Percentiles rank a stretch among this genome's conserved stretches.
These are phyloP conservation scores for Reticulascus tulasneorum DNA, from an alignment of 2,329 filamentous ascomycete genomes.

Conservation along the genomic window DNA sequence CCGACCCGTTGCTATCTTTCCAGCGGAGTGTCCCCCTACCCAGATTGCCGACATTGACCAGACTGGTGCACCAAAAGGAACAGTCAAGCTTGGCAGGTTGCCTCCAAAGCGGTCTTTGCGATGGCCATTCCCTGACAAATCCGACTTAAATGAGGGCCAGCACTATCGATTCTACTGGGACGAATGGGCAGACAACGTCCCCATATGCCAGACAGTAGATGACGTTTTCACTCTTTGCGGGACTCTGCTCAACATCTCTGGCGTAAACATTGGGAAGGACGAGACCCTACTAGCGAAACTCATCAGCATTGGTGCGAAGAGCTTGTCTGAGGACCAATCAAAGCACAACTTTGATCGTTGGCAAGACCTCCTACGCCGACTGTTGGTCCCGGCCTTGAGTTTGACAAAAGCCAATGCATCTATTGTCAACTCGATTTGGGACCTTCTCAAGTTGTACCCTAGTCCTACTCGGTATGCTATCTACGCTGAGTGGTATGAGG, in stretches of 20 bases:
- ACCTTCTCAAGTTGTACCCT: constrained; percentile 74
- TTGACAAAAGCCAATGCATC: constrained; percentile 81
- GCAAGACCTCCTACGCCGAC: constrained; percentile 76
- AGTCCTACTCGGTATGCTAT: constrained; percentile 76
- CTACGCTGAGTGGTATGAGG: constrained; percentile 90
- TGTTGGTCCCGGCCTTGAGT: constrained; percentile 85
- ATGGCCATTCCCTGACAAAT: constrained; percentile 80
- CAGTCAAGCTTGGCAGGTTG: constrained; percentile 57
- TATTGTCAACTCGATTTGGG: constrained; percentile 81
- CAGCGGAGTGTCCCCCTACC: constrained; percentile 38
- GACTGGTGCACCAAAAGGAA: constrained; percentile 64
- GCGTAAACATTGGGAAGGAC: constrained; percentile 86
- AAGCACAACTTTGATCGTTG: constrained; percentile 70
- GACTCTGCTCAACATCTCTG: constrained; percentile 79
- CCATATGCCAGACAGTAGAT: constrained; percentile 83
- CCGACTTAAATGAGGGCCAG: constrained; percentile 68
- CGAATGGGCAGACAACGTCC: constrained; percentile 92
- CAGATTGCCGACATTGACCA: constrained; percentile 55
- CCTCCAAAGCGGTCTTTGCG: constrained; percentile 65
- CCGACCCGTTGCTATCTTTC: constrained; percentile 26
- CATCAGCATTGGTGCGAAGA: constrained; percentile 77
- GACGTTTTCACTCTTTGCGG: constrained; percentile 85
- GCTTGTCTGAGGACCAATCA: constrained; percentile 66
- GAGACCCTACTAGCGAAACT: constrained; percentile 74
- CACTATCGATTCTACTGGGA: constrained; percentile 96